phyloP scores from a whole-genome alignment of 495 filamentous ascomycete genomes.

The Rhypophila decipiens region DNA sequence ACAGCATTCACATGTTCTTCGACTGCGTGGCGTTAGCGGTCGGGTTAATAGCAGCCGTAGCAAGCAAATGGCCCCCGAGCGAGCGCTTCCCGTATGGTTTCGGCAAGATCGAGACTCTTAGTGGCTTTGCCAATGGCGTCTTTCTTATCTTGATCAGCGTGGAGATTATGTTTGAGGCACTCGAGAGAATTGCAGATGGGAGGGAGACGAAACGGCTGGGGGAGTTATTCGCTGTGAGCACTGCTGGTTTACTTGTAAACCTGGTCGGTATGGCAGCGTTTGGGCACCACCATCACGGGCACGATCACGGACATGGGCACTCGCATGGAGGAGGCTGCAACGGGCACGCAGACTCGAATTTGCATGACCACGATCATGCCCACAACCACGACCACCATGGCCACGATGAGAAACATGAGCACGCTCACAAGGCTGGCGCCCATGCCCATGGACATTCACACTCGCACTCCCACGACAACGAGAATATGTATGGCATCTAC shows the following conservation, averaged over 20 bases:
- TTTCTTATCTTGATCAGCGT: slow-evolving; percentile 95
- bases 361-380: slow-evolving; percentile 45
- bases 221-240: slow-evolving; percentile 83
- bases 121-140: slow-evolving; percentile 93
- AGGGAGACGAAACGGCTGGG: slow-evolving; percentile 74
- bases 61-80: slow-evolving; percentile 94
- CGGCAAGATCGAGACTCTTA: slow-evolving; percentile 93
- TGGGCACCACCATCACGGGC: slow-evolving; percentile 63
- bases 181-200: slow-evolving; percentile 76
- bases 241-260: slow-evolving; percentile 80
- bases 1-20: slow-evolving; percentile 99
- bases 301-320: slow-evolving; percentile 52
- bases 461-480: slow-evolving; percentile 68
- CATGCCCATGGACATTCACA: slow-evolving; percentile 35
- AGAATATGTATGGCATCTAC: slow-evolving; percentile 99
- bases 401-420: slow-evolving; percentile 30
- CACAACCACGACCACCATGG: slow-evolving; percentile 52
- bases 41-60: slow-evolving; percentile 89
- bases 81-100: slow-evolving; percentile 88
- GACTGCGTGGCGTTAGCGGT: slow-evolving; percentile 91
- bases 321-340: slow-evolving; percentile 18
- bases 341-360: slow-evolving; percentile 19
- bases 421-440: slow-evolving; percentile 27
- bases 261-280: slow-evolving; percentile 87
- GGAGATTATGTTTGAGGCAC: slow-evolving; percentile 93